These are phyloP conservation scores for Pezicula neosporulosa DNA, from an alignment of 2,329 filamentous ascomycete genomes.

Conservation along the genomic window DNA sequence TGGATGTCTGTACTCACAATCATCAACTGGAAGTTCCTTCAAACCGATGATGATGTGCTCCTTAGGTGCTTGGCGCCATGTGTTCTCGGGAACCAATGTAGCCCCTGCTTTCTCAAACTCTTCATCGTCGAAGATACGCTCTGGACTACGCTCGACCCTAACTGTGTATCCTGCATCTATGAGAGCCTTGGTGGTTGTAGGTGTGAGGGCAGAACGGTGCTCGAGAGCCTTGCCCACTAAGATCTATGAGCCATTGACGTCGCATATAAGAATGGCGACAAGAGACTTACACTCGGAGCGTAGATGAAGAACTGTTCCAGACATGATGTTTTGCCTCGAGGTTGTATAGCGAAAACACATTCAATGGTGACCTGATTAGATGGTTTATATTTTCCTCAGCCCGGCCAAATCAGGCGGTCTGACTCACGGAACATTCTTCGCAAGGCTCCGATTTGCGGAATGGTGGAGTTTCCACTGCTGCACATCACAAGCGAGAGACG, in stretches of 20 bases:
- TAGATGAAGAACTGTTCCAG: conserved; percentile 32
- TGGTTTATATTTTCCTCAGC: too few species aligned
- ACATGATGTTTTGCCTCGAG: conserved; percentile 17
- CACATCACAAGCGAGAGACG: too few species aligned
- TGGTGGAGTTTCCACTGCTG: too few species aligned
- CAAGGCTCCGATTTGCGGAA: too few species aligned
- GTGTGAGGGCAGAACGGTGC: conserved; percentile 35
- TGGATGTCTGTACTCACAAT: conserved; percentile 39
- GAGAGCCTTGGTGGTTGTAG: conserved; percentile 51
- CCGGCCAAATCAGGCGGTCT: too few species aligned
- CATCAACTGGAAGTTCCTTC: conserved; percentile 74
- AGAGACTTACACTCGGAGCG: conserved; percentile 34
- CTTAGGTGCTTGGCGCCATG: conserved; percentile 63
- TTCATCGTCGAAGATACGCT: conserved; percentile 60
- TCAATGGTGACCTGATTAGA: too few species aligned
- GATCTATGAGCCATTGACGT: conserved; percentile 4
- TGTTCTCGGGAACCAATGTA: conserved; percentile 60
- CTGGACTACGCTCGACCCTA: conserved; percentile 63
- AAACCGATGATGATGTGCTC: conserved; percentile 72
- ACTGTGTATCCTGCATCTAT: conserved; percentile 68
- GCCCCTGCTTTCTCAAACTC: conserved; percentile 64
- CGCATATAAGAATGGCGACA: conserved; percentile 6
- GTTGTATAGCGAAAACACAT: too few species aligned
- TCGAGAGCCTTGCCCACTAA: conserved; percentile 35
- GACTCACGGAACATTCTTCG: too few species aligned